phyloP scores from a whole-genome alignment of 2,329 filamentous ascomycete species.

The Colletotrichum sp. region DNA sequence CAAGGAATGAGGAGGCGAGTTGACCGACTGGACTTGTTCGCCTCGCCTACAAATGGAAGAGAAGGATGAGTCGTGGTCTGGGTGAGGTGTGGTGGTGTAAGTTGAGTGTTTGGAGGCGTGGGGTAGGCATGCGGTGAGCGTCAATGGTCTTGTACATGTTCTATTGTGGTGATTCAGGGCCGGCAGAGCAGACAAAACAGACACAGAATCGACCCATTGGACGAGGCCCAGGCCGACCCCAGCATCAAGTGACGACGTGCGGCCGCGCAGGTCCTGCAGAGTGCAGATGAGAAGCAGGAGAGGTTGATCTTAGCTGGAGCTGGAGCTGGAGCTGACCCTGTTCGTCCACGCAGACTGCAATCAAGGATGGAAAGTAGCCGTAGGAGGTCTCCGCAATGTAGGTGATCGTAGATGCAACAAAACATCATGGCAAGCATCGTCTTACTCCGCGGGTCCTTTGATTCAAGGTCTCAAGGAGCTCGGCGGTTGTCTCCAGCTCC shows the following conservation, averaged over 20 bases:
- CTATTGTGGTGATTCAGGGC: neutral
- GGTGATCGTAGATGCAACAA: neutral
- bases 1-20: neutral
- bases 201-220: neutral
- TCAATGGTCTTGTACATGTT: neutral
- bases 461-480: neutral
- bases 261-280: neutral
- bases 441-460: neutral
- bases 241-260: slow-evolving; percentile 1
- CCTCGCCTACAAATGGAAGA: neutral
- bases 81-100: neutral
- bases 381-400: neutral
- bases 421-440: neutral
- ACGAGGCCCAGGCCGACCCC: neutral
- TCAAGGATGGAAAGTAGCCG: neutral
- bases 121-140: neutral
- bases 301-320: neutral
- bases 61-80: neutral
- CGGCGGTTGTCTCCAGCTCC: neutral
- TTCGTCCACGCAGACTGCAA: neutral
- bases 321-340: neutral
- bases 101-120: neutral
- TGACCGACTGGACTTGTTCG: neutral
- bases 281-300: neutral
- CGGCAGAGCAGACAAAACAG: neutral